Percentiles rank a stretch among this genome's conserved stretches.
Evolutionary conservation across 2,329 filamentous ascomycete species (phyloP).

Genomic region (Drechslerella coelobrocha): DNA sequence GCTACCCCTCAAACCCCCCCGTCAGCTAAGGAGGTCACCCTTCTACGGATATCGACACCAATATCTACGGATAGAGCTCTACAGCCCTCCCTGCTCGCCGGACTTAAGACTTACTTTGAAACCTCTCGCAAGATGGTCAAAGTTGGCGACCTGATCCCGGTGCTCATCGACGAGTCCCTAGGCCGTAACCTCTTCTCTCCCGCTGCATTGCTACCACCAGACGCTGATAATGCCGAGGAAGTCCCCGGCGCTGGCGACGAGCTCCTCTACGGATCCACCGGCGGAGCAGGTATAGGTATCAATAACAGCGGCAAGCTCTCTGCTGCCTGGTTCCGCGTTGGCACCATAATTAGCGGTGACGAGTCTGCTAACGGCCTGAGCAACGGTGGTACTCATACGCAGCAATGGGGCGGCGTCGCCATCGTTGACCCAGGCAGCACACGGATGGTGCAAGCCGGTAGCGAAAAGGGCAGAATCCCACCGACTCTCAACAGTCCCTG

Average conservation of each 20-base stretch:
- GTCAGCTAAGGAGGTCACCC: slow-evolving; percentile 76
- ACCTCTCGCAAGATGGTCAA: slow-evolving; percentile 81
- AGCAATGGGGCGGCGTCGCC: slow-evolving; percentile 83
- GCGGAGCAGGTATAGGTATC: slow-evolving; percentile 63
- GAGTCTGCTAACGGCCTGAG: slow-evolving; percentile 59
- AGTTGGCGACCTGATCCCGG: slow-evolving; percentile 83
- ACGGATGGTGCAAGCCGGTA: slow-evolving; percentile 89
- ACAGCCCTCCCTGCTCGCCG: slow-evolving; percentile 84
- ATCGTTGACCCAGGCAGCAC: slow-evolving; percentile 86
- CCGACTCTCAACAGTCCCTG: slow-evolving; percentile 77
- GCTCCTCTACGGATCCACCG: slow-evolving; percentile 54
- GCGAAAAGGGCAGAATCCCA: slow-evolving; percentile 80
- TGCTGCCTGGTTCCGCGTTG: slow-evolving; percentile 92
- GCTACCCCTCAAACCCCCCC: slow-evolving; percentile 65
- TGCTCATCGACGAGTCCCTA: slow-evolving; percentile 84
- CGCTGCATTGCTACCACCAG: slow-evolving; percentile 56
- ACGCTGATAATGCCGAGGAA: slow-evolving; percentile 55
- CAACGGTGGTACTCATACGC: slow-evolving; percentile 67
- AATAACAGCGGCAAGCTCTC: slow-evolving; percentile 58
- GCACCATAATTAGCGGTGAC: slow-evolving; percentile 68
- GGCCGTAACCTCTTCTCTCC: slow-evolving; percentile 81
- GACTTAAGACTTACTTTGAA: slow-evolving; percentile 87
- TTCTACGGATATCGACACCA: slow-evolving; percentile 88
- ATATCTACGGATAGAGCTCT: slow-evolving; percentile 83
- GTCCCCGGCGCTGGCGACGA: slow-evolving; percentile 76